phyloP scores from a whole-genome alignment of 306 rosid genomes.

The Fragaria vesca region DNA sequence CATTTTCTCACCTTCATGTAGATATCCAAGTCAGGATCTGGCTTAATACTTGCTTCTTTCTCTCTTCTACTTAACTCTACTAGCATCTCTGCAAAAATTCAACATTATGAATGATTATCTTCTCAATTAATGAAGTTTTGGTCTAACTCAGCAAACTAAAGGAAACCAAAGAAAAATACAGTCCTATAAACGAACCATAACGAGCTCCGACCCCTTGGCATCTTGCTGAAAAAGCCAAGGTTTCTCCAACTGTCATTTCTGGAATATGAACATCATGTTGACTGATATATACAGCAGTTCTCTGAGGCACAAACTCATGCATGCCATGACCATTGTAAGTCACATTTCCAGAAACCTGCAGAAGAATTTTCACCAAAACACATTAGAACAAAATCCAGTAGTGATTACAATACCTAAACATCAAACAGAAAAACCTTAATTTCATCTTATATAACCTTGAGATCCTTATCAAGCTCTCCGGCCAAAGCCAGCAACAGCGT shows the following conservation, averaged over 20 bases:
- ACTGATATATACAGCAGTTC: slow-evolving; percentile 17
- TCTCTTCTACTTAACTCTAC: slow-evolving; percentile 26
- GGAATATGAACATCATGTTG: slow-evolving; percentile 25
- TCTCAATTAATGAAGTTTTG: neutral
- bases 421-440: neutral
- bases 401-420: neutral
- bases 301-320: slow-evolving; percentile 25
- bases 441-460: slow-evolving; percentile 10
- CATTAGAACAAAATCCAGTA: neutral
- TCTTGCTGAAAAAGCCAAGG: slow-evolving; percentile 24
- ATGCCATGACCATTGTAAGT: slow-evolving; percentile 27
- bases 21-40: slow-evolving; percentile 25
- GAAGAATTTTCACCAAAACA: neutral
- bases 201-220: slow-evolving; percentile 29
- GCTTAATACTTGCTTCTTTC: slow-evolving; percentile 18
- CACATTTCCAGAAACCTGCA: slow-evolving; percentile 22
- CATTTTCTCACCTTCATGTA: slow-evolving; percentile 26
- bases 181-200: slow-evolving; percentile 17
- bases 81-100: slow-evolving; percentile 10
- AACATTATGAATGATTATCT: neutral
- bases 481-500: slow-evolving; percentile 22
- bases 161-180: neutral
- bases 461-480: slow-evolving; percentile 21
- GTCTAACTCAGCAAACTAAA: neutral
- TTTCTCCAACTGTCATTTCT: slow-evolving; percentile 27